Evolutionary conservation across 768 basidiomycete genomes (phyloP).

Genomic region (Rhizopogon rudus): DNA sequence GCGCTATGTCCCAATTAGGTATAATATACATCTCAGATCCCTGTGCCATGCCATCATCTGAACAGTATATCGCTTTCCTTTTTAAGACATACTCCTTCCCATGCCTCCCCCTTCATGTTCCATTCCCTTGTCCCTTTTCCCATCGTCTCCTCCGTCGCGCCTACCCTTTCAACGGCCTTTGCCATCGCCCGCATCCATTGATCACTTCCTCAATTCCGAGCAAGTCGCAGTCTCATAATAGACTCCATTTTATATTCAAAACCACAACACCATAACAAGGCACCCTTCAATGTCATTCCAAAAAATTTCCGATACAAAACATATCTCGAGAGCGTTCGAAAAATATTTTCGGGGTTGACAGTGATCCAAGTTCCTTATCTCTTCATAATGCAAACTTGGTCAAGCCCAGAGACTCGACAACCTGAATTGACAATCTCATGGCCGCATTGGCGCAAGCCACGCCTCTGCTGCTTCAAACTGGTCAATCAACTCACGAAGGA

Average conservation of each 20-base stretch:
- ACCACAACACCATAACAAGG: not conserved
- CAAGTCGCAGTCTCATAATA: slow-evolving; percentile 1
- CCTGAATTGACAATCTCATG: slow-evolving; percentile 37
- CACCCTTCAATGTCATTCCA: not conserved
- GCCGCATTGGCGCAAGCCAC: slow-evolving; percentile 90
- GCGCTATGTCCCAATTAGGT: slow-evolving; percentile 3
- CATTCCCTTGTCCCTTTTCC: slow-evolving; percentile 12
- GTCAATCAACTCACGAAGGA: slow-evolving; percentile 83
- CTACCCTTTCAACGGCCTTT: slow-evolving; percentile 6
- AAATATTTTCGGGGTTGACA: slow-evolving; percentile 1
- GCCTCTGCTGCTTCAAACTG: slow-evolving; percentile 95
- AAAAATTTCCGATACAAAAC: not conserved
- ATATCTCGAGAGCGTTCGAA: slow-evolving; percentile 1
- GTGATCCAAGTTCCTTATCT: not conserved
- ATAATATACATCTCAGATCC: slow-evolving; percentile 2
- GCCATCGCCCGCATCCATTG: not conserved
- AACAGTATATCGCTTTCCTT: slow-evolving; percentile 1
- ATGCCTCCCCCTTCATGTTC: slow-evolving; percentile 7
- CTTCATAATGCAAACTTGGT: not conserved
- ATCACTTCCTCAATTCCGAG: slow-evolving; percentile 5
- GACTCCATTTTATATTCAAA: not conserved
- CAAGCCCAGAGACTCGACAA: slow-evolving; percentile 3
- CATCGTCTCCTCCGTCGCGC: slow-evolving; percentile 13
- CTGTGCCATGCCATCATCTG: not conserved
- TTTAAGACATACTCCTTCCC: not conserved